Evolutionary conservation across 805 yeast genomes (phyloP).

Genomic region (Kurtzmaniella fragi): DNA sequence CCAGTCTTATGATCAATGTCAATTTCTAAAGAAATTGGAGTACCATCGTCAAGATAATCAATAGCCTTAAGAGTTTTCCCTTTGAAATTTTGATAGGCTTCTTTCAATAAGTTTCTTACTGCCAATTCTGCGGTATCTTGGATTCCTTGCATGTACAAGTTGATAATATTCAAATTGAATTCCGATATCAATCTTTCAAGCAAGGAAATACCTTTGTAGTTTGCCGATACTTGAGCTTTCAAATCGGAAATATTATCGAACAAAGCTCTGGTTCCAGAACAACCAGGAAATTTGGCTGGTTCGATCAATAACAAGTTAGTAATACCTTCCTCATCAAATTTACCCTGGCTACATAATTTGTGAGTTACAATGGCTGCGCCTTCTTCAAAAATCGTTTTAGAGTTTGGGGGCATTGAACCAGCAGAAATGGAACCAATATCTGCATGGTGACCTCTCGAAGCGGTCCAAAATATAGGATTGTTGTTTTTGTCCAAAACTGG

Average conservation of each 20-base stretch:
- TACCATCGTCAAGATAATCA: conserved; percentile 81
- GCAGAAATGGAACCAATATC: conserved; percentile 92
- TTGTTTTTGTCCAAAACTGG: conserved; percentile 61
- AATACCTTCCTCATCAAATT: conserved; percentile 70
- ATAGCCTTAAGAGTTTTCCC: conserved; percentile 42
- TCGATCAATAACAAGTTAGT: conserved; percentile 57
- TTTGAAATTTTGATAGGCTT: conserved; percentile 34
- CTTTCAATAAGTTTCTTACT: conserved; percentile 25
- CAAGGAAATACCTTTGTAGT: conserved; percentile 74
- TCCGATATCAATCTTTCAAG: conserved; percentile 57
- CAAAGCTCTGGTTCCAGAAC: conserved; percentile 83
- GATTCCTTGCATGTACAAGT: conserved; percentile 32
- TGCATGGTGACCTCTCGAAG: conserved; percentile 94
- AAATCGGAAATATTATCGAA: conserved; percentile 71
- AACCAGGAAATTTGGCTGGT: conserved; percentile 79
- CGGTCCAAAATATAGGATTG: conserved; percentile 76
- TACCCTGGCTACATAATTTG: conserved; percentile 60
- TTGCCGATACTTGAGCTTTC: conserved; percentile 67
- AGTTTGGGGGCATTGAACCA: conserved; percentile 93
- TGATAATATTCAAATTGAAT: conserved; percentile 43
- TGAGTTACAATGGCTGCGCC: conserved; percentile 86
- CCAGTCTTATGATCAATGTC: conserved; percentile 45
- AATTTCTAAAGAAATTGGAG: conserved; percentile 55
- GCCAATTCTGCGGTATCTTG: conserved; percentile 31
- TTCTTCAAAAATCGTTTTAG: conserved; percentile 80